Evolutionary conservation across 202 grass and related monocot species (phyloP).

Genomic region (Brachypodium distachyon): DNA sequence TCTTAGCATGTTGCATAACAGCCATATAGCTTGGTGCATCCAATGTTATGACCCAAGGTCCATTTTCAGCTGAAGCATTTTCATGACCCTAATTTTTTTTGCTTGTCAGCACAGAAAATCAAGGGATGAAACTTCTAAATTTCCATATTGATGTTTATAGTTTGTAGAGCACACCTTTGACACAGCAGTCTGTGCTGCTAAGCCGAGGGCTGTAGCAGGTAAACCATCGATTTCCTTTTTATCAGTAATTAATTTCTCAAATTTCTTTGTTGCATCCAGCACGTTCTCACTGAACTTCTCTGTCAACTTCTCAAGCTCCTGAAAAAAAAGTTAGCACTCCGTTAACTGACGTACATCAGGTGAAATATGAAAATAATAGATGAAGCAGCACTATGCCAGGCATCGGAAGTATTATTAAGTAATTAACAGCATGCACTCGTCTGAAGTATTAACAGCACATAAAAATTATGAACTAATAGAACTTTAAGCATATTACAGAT

Average conservation of each 20-base stretch:
- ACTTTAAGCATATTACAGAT: too few relatives aligned
- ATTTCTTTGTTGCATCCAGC: conserved; percentile 87
- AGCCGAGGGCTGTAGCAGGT: conserved; percentile 69
- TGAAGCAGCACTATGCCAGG: not conserved
- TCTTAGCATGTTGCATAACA: conserved; percentile 92
- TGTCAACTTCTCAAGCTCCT: conserved; percentile 90
- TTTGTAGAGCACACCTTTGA: conserved; percentile 48
- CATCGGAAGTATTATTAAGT: not conserved
- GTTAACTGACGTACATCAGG: not conserved
- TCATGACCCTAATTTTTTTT: conserved; percentile 68
- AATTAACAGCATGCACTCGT: not conserved
- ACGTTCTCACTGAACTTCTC: conserved; percentile 98
- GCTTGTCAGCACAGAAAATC: conserved; percentile 13
- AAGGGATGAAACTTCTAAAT: not conserved
- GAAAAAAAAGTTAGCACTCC: conserved; percentile 19
- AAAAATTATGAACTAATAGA: too few relatives aligned
- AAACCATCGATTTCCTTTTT: conserved; percentile 90
- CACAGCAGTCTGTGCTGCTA: conserved; percentile 76
- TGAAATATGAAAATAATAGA: not conserved
- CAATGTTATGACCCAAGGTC: conserved; percentile 92
- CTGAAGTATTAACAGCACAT: too few relatives aligned
- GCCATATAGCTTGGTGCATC: conserved; percentile 78
- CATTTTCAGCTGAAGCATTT: conserved; percentile 85
- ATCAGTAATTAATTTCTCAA: conserved; percentile 79
- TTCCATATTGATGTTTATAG: not conserved